phyloP scores from a whole-genome alignment of 2,329 filamentous ascomycete genomes.

The Aureobasidium lini region DNA sequence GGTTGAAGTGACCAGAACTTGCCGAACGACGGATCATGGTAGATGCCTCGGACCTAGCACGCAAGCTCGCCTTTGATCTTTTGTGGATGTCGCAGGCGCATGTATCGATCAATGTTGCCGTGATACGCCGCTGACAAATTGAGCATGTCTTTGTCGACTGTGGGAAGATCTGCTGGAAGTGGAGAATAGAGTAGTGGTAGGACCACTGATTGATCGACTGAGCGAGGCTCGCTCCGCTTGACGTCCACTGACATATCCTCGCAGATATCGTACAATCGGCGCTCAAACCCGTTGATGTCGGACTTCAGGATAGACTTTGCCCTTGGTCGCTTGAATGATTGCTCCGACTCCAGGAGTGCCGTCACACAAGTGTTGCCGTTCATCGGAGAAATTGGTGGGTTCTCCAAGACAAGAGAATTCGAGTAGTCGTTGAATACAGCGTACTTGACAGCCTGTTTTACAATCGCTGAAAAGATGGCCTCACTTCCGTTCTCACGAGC shows the following conservation, averaged over 20 bases:
- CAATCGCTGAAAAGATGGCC: slow-evolving; percentile 22
- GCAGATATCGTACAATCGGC: neutral
- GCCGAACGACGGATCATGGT: slow-evolving; percentile 33
- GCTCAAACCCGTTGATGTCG: neutral
- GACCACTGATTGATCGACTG: slow-evolving; percentile 9
- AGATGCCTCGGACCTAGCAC: slow-evolving; percentile 30
- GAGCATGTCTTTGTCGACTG: slow-evolving; percentile 32
- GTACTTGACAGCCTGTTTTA: slow-evolving; percentile 23
- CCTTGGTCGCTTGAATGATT: slow-evolving; percentile 1
- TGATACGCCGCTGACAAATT: slow-evolving; percentile 33
- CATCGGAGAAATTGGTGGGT: slow-evolving; percentile 18
- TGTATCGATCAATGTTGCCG: slow-evolving; percentile 36
- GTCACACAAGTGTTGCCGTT: slow-evolving; percentile 32
- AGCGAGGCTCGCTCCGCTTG: neutral
- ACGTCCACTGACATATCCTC: neutral
- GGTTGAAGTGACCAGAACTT: slow-evolving; percentile 24
- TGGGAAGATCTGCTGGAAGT: slow-evolving; percentile 31
- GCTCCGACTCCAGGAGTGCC: slow-evolving; percentile 20
- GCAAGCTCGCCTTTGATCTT: slow-evolving; percentile 21
- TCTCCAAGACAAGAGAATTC: slow-evolving; percentile 17
- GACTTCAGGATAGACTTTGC: neutral
- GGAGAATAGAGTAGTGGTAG: slow-evolving; percentile 18
- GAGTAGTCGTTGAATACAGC: slow-evolving; percentile 34
- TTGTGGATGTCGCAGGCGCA: slow-evolving; percentile 27
- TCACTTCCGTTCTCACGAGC: slow-evolving; percentile 25